Percentiles rank a stretch among this genome's conserved stretches.
Evolutionary conservation across 2,329 filamentous ascomycete genomes (phyloP).

Genomic region (Rhinocladiella similis): DNA sequence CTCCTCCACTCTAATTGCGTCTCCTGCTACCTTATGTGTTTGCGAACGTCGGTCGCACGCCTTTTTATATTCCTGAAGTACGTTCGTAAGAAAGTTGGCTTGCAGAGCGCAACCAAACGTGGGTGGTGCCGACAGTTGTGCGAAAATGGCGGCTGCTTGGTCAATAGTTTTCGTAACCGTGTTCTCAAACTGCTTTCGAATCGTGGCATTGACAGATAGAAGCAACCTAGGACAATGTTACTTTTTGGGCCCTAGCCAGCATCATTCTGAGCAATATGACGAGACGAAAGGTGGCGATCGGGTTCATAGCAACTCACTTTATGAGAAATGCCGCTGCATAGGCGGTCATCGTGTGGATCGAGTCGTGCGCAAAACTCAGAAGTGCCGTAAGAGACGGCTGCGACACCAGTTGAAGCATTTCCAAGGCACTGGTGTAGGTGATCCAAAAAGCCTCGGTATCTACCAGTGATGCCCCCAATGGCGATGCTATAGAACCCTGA

Average conservation of each 20-base stretch:
- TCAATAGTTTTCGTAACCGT: constrained; percentile 1
- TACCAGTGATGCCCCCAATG: constrained; percentile 25
- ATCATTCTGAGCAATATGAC: not conserved
- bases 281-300: not conserved
- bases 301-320: constrained; percentile 28
- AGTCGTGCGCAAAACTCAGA: constrained; percentile 44
- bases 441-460: constrained; percentile 32
- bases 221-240: not conserved
- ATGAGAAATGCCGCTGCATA: constrained; percentile 44
- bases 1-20: not conserved
- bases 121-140: constrained; percentile 19
- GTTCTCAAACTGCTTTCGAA: not conserved
- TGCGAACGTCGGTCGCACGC: constrained; percentile 1
- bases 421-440: constrained; percentile 33
- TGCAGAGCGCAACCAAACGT: constrained; percentile 28
- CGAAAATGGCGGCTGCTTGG: constrained; percentile 11
- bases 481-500: constrained; percentile 34
- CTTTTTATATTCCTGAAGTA: constrained; percentile 26
- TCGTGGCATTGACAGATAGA: not conserved
- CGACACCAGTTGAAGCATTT: constrained; percentile 37
- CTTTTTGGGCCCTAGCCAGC: too few relatives aligned
- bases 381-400: constrained; percentile 29
- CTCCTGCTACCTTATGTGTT: not conserved
- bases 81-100: constrained; percentile 26
- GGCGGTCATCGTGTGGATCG: constrained; percentile 45